These are phyloP conservation scores for Reutealis trisperma DNA, from an alignment of 345 rosid genomes.

Conservation along the genomic window DNA sequence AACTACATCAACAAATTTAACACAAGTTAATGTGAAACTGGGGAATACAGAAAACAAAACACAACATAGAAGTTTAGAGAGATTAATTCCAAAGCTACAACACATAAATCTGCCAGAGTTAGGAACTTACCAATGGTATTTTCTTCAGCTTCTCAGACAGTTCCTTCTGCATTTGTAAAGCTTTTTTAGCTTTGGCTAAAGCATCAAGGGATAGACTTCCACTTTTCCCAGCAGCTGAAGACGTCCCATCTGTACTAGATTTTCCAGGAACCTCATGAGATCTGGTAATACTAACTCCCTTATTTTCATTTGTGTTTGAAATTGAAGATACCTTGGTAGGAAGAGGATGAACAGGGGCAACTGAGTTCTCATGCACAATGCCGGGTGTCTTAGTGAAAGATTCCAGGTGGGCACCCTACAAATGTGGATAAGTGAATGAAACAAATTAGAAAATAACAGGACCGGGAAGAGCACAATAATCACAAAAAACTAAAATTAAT, in stretches of 20 bases:
- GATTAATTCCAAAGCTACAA: not conserved
- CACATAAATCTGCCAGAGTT: not conserved
- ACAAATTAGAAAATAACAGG: not conserved
- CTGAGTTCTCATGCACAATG: constrained; percentile 34
- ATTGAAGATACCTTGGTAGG: constrained; percentile 94
- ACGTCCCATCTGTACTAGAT: constrained; percentile 98
- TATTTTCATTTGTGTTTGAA: constrained; percentile 97
- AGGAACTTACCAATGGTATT: constrained; percentile 57
- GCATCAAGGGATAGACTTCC: constrained; percentile 83
- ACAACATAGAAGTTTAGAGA: too few species aligned
- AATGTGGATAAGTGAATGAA: not conserved
- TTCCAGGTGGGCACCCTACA: constrained; percentile 57
- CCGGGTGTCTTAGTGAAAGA: constrained; percentile 40
- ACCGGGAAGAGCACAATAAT: not conserved
- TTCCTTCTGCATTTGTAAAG: constrained; percentile 69
- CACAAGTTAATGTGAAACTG: constrained; percentile 9
- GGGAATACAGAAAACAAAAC: not conserved
- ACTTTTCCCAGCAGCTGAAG: constrained; percentile 74
- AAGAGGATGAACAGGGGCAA: constrained; percentile 47
- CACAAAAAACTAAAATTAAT: not conserved
- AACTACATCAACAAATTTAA: constrained; percentile 44
- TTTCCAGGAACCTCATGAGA: constrained; percentile 99
- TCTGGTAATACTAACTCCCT: constrained; percentile 95
- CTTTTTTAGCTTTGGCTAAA: constrained; percentile 85
- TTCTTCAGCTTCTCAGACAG: constrained; percentile 66